Evolutionary conservation across 2,329 filamentous ascomycete genomes (phyloP).

Genomic region (Aureobasidium vineae): DNA sequence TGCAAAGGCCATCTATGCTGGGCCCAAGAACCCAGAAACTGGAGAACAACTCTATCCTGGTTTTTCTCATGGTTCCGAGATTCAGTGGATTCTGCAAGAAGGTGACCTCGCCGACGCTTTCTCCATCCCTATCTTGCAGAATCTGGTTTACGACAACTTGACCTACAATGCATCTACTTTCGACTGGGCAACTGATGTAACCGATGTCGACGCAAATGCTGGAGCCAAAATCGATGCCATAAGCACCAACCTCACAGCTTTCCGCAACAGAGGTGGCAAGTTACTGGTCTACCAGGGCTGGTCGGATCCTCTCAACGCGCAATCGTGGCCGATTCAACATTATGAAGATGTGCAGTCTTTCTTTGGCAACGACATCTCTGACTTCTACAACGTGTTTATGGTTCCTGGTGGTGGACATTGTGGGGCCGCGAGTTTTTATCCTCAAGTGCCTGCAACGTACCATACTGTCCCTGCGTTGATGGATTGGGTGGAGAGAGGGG

Average conservation of each 20-base stretch:
- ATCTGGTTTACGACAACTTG: constrained; percentile 44
- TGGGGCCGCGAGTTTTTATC: constrained; percentile 38
- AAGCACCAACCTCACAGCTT: constrained; percentile 35
- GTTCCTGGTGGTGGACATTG: constrained; percentile 43
- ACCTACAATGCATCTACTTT: constrained; percentile 40
- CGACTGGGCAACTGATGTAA: constrained; percentile 42
- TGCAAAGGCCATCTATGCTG: constrained; percentile 39
- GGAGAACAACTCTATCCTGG: constrained; percentile 42
- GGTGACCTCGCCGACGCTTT: constrained; percentile 39
- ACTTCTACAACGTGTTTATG: constrained; percentile 43
- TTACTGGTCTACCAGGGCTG: constrained; percentile 44
- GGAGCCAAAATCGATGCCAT: constrained; percentile 44
- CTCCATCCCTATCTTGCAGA: constrained; percentile 44
- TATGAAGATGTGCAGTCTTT: constrained; percentile 35
- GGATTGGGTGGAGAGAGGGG: constrained; percentile 40
- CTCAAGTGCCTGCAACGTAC: constrained; percentile 38
- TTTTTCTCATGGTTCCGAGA: constrained; percentile 44
- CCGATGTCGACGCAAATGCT: constrained; percentile 37
- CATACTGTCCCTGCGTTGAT: constrained; percentile 39
- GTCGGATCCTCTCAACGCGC: constrained; percentile 42
- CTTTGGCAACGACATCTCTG: constrained; percentile 33
- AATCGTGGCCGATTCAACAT: constrained; percentile 42
- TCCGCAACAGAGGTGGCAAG: constrained; percentile 40
- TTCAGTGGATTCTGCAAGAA: constrained; percentile 42
- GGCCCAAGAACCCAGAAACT: constrained; percentile 33